These are phyloP conservation scores for Crassisporium funariophilum DNA, from an alignment of 768 basidiomycete genomes.

Conservation along the genomic window DNA sequence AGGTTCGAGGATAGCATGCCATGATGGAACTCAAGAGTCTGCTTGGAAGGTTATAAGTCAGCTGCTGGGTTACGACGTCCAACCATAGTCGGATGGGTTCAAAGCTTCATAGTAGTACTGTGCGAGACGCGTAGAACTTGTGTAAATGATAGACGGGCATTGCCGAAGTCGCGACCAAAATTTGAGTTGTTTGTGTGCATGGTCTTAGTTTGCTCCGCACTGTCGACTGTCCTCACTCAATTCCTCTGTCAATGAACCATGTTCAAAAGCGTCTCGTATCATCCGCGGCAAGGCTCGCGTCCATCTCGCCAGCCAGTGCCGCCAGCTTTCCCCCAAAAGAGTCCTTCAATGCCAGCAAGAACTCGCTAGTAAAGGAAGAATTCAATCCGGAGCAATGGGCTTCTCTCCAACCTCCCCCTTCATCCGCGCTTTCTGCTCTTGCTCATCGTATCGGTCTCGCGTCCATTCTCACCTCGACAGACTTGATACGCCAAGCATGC, in stretches of 20 bases:
- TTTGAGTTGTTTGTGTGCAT: constrained; percentile 23
- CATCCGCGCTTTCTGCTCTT: constrained; percentile 73
- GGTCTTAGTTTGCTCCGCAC: constrained; percentile 10
- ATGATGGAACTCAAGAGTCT: too few species aligned
- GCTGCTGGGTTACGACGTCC: too few species aligned
- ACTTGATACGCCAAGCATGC: constrained; percentile 70
- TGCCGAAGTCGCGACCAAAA: constrained; percentile 33
- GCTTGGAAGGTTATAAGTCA: too few species aligned
- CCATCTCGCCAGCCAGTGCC: constrained; percentile 58
- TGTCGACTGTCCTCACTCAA: constrained; percentile 8
- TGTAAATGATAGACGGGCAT: too few species aligned
- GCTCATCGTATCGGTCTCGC: constrained; percentile 75
- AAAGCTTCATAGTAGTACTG: too few species aligned
- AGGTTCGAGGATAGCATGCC: too few species aligned
- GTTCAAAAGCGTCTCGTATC: constrained; percentile 54
- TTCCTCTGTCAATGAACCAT: constrained; percentile 51
- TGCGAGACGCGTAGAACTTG: too few species aligned
- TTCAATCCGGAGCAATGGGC: constrained; percentile 76
- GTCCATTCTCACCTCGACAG: constrained; percentile 52
- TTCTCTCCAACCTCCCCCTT: constrained; percentile 67
- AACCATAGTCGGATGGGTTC: too few species aligned
- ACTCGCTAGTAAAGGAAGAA: constrained; percentile 34
- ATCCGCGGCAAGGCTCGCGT: constrained; percentile 49
- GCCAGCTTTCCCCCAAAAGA: constrained; percentile 65
- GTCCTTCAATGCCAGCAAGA: constrained; percentile 32